Evolutionary conservation across 345 rosid genomes (phyloP), one percentile per base, ranked within the genome.

Genomic region (Mangifera indica): DNA sequence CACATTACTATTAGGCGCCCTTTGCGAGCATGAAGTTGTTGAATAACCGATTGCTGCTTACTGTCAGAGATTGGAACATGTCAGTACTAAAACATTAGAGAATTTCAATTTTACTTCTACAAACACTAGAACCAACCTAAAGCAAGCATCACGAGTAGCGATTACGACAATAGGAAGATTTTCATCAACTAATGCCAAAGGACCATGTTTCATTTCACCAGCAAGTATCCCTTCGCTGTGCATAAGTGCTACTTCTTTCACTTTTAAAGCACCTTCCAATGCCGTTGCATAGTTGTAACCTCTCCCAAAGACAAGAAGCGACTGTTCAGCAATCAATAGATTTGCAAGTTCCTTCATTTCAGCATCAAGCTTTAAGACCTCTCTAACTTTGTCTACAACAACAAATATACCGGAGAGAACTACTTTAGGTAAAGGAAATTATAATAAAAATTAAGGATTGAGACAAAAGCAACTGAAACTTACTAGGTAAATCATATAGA

Each of bases 121-220:
- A 52, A 12, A 66, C 17, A 66, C 58, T 6, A 49, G 2, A 72
- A 70, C 79, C 49, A 60, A 90, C 96, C 93, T 90, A 88, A 90
- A 89, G 87, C 95, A 92, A 67, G 91, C 74, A 73, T 94, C 98
- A 0, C 83, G 98, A 59, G 98, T 94, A 22, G 98, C 97, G 60
- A 94, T 88, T 29, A 94, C 98, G 10, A 85, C 80, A 25, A 92
- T 90, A 0, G 98, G 90, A 3, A 88, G 92, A 83, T 82, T 87
- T 84, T 94, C 98, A 73, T 94, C 98, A 44, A 94, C 98, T 46
- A 94, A 77, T 67, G 98, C 98, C 80, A 94, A 81, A 73, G 98
- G 98, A 66, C 98, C 98, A 53, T 94, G 98, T 79, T 94, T 94
- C 98, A 94, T 94, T 81, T 94, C 98, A 75, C 98, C 98, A 48